These are phyloP conservation scores for Rhizopogon roseolus DNA, from an alignment of 768 basidiomycete genomes.

Conservation along the genomic window DNA sequence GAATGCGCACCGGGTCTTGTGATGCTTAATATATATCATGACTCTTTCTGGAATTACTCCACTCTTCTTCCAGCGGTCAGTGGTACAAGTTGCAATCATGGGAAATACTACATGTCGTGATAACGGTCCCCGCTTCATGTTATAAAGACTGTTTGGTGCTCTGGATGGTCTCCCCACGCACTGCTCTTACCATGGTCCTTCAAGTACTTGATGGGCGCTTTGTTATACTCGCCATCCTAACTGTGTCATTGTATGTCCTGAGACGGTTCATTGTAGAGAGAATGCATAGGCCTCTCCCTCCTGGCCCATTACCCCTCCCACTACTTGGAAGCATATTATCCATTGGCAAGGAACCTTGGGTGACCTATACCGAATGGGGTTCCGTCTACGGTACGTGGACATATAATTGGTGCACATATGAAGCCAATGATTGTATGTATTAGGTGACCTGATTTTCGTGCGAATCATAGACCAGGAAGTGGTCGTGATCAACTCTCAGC, in stretches of 20 bases:
- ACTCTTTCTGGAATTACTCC: no score
- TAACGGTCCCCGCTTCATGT: no score
- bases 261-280: not conserved
- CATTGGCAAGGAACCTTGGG: not conserved
- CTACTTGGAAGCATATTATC: constrained; percentile 1
- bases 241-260: not conserved
- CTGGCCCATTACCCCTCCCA: constrained; percentile 2
- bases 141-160: not conserved
- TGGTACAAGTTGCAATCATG: no score
- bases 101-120: no score
- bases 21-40: no score
- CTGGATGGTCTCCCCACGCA: not conserved
- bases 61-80: no score
- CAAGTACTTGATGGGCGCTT: not conserved
- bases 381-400: constrained; percentile 1
- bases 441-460: not conserved
- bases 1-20: no score
- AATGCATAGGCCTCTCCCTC: not conserved
- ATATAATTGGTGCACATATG: no score
- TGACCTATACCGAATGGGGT: not conserved
- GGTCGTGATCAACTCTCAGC: not conserved
- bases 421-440: not conserved
- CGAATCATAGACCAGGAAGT: not conserved
- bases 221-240: not conserved
- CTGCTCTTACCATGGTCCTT: not conserved